A percentile compares a stretch with the other conserved stretches of the same genome.
These are phyloP conservation scores for Monosporozyma servazzii DNA, from an alignment of 805 yeast genomes.

Conservation along the genomic window DNA sequence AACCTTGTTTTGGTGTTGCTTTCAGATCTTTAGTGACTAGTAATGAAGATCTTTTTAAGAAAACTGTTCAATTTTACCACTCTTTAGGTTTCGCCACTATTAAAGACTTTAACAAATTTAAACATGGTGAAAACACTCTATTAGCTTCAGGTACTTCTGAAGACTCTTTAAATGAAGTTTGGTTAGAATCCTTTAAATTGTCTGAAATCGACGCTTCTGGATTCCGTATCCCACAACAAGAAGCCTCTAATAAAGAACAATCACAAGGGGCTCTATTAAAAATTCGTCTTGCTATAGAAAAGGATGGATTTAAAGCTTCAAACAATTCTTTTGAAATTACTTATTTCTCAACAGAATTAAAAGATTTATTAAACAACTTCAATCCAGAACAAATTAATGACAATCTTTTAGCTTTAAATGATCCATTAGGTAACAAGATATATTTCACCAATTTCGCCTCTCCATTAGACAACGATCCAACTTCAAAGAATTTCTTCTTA, in stretches of 20 bases:
- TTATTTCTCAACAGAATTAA: constrained; percentile 36
- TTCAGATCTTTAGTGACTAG: constrained; percentile 55
- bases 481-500: constrained; percentile 19
- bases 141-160: constrained; percentile 47
- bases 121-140: constrained; percentile 23
- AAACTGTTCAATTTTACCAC: constrained; percentile 48
- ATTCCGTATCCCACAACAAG: constrained; percentile 45
- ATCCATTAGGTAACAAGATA: constrained; percentile 57
- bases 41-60: constrained; percentile 37
- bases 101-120: constrained; percentile 49
- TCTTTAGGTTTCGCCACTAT: constrained; percentile 51
- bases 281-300: constrained; percentile 36
- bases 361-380: constrained; percentile 18
- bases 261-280: constrained; percentile 41
- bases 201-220: constrained; percentile 52
- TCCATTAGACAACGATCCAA: constrained; percentile 30
- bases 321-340: constrained; percentile 27
- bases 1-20: constrained; percentile 36
- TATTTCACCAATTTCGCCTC: constrained; percentile 44
- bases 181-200: constrained; percentile 64
- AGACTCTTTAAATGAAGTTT: constrained; percentile 59
- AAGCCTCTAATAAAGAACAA: constrained; percentile 31
- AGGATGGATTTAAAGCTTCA: constrained; percentile 10
- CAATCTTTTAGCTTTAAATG: constrained; percentile 30
- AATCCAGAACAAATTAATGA: constrained; percentile 19